These are phyloP conservation scores for Pseudonitzschia multiseries DNA, from an alignment of 108 stramenopile species.

Conservation along the genomic window DNA sequence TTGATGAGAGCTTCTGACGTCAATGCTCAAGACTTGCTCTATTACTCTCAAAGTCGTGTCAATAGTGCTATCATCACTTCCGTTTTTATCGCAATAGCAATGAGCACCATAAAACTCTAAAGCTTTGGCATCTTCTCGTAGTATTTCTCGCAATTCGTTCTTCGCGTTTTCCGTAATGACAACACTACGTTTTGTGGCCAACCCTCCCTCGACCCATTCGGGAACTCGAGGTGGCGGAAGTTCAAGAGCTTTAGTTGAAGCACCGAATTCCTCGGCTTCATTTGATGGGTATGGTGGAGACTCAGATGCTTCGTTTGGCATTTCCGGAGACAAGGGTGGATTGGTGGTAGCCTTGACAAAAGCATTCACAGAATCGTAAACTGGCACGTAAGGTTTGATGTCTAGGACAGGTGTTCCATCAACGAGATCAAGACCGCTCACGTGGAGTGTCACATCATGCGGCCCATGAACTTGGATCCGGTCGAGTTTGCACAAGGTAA, in stretches of 20 bases:
- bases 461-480: conserved; percentile 34
- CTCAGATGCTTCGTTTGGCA: neutral
- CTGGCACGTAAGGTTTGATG: conserved; percentile 90
- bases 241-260: neutral
- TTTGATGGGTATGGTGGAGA: neutral
- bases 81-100: conserved; percentile 33
- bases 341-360: neutral
- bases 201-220: conserved; percentile 68
- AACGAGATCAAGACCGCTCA: conserved; percentile 88
- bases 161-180: conserved; percentile 42
- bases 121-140: conserved; percentile 30
- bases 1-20: conserved; percentile 79
- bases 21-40: conserved; percentile 69
- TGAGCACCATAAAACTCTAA: conserved; percentile 75
- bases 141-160: conserved; percentile 42
- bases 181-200: conserved; percentile 61
- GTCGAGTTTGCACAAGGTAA: conserved; percentile 87
- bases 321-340: neutral
- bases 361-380: conserved; percentile 72
- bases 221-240: conserved; percentile 44
- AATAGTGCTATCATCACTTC: conserved; percentile 19
- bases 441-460: conserved; percentile 44
- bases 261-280: neutral
- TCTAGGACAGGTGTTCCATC: conserved; percentile 95
- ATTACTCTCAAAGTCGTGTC: conserved; percentile 44